Conservation (phyloP, 306 rosid genomes). For the Canavalia gladiata region DNA sequence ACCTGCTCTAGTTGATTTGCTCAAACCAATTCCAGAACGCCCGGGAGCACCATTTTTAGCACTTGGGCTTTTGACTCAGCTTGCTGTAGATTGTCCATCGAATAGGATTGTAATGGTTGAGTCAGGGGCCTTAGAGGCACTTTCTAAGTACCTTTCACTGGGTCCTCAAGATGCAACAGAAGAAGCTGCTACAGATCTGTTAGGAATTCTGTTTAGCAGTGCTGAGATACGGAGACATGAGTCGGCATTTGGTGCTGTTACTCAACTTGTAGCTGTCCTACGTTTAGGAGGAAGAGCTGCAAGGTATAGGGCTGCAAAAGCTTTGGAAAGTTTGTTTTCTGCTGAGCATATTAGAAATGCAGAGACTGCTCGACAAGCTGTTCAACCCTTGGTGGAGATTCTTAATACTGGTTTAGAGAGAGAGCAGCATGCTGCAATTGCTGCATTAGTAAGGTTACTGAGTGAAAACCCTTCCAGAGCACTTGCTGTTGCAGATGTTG, state of each 20-base stretch:
- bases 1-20: constrained; percentile 97
- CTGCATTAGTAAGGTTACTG: constrained; percentile 89
- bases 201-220: constrained; percentile 91
- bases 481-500: constrained; percentile 96
- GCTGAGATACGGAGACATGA: constrained; percentile 94
- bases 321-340: constrained; percentile 93
- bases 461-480: constrained; percentile 98
- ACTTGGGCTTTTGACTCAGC: constrained; percentile 88
- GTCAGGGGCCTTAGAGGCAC: constrained; percentile 95
- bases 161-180: constrained; percentile 99
- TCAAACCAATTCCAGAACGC: constrained; percentile 98
- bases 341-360: constrained; percentile 96
- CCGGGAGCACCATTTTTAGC: constrained; percentile 98
- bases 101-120: constrained; percentile 94
- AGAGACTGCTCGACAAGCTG: constrained; percentile 90
- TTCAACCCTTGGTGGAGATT: constrained; percentile 97
- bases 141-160: constrained; percentile 91
- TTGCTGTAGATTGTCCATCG: constrained; percentile 88
- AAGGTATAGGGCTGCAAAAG: constrained; percentile 95
- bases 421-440: constrained; percentile 98
- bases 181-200: constrained; percentile 97
- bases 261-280: constrained; percentile 96
- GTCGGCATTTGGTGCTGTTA: constrained; percentile 94
- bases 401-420: constrained; percentile 92
- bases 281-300: constrained; percentile 98